Percentiles rank a stretch among this genome's conserved stretches.
Conservation (phyloP, 768 basidiomycete species). For the Lentinula guzmanii region DNA sequence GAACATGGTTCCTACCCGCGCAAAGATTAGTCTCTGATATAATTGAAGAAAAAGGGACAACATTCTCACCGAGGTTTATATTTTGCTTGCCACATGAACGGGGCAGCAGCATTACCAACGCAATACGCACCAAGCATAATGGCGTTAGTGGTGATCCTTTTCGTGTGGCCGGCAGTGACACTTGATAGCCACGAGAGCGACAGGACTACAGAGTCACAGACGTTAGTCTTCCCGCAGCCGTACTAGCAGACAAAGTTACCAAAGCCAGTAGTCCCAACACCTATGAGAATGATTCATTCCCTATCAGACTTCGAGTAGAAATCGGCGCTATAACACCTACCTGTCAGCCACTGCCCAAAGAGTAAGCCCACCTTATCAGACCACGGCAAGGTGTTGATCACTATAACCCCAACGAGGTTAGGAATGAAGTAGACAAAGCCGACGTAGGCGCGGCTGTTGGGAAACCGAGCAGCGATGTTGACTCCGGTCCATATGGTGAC, state of each 20-base stretch:
- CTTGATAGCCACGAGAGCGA: slow-evolving; percentile 58
- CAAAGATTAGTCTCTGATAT: not conserved
- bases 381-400: slow-evolving; percentile 64
- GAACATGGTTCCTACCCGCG: slow-evolving; percentile 53
- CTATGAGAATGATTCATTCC: slow-evolving; percentile 15
- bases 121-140: slow-evolving; percentile 70
- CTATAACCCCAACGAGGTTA: slow-evolving; percentile 53
- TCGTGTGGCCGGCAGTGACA: slow-evolving; percentile 69
- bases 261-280: slow-evolving; percentile 52
- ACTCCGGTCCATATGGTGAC: slow-evolving; percentile 66
- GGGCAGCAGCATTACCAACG: slow-evolving; percentile 53
- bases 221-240: not conserved
- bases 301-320: not conserved
- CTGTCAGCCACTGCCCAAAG: slow-evolving; percentile 48
- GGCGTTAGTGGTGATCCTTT: slow-evolving; percentile 64
- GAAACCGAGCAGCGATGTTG: slow-evolving; percentile 46
- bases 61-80: slow-evolving; percentile 54
- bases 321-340: slow-evolving; percentile 20
- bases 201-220: slow-evolving; percentile 25
- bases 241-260: slow-evolving; percentile 10
- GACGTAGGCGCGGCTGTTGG: slow-evolving; percentile 59
- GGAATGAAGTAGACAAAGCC: slow-evolving; percentile 58
- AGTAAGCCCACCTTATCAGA: slow-evolving; percentile 59
- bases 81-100: slow-evolving; percentile 71
- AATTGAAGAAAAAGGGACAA: not conserved